Conservation (phyloP, 225 moss, liverwort and hornwort species). For the Sphagnum tenellum region DNA sequence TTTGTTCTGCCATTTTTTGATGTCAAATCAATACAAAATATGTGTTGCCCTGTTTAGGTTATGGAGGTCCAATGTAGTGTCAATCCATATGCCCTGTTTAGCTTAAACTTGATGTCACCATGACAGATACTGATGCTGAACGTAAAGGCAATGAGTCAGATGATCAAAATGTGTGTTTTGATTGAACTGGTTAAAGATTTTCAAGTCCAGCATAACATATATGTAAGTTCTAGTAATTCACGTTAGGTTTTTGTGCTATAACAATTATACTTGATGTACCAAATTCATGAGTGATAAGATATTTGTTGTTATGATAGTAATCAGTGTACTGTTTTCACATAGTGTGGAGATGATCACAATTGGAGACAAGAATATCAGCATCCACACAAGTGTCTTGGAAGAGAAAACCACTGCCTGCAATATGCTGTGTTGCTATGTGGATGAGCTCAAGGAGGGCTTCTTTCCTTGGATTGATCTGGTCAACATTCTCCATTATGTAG, state of each 20-base stretch:
- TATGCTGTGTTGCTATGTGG: slow-evolving; percentile 98
- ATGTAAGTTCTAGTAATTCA: too few species aligned
- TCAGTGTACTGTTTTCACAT: not conserved
- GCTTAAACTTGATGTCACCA: slow-evolving; percentile 94
- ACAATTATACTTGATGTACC: too few species aligned
- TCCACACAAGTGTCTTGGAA: slow-evolving; percentile 93
- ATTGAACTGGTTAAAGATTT: not conserved
- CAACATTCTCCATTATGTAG: too few species aligned
- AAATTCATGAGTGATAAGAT: not conserved
- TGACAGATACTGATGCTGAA: slow-evolving; percentile 94
- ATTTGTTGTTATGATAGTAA: not conserved
- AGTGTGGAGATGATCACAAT: slow-evolving; percentile 98
- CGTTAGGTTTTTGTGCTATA: too few species aligned
- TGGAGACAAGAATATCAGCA: slow-evolving; percentile 98
- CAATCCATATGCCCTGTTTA: too few species aligned
- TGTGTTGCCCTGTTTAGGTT: slow-evolving; percentile 36
- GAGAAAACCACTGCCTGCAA: slow-evolving; percentile 99
- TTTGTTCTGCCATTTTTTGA: not conserved
- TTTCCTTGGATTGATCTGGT: slow-evolving; percentile 99
- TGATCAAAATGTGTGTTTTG: slow-evolving; percentile 68
- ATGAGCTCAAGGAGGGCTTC: slow-evolving; percentile 97
- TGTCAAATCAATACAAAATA: not conserved
- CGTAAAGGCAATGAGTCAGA: slow-evolving; percentile 92
- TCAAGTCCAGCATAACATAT: not conserved
- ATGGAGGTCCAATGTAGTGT: too few species aligned